phyloP scores from a whole-genome alignment of 2,329 filamentous ascomycete species.

The Colletotrichum graminicola region DNA sequence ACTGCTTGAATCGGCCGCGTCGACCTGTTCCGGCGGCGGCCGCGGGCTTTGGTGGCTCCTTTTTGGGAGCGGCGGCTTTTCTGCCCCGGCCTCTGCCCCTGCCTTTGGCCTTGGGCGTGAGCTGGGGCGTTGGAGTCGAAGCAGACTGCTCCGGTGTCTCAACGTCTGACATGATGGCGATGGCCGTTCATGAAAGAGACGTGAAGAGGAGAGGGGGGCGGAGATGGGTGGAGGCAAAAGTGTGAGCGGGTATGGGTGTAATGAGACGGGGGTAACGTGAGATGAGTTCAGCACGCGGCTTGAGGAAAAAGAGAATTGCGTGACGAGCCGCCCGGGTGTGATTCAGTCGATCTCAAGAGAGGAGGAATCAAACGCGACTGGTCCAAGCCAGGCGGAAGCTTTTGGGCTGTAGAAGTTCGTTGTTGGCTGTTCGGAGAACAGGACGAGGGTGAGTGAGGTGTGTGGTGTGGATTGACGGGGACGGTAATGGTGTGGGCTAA shows the following conservation, averaged over 20 bases:
- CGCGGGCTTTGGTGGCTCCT: constrained; percentile 51
- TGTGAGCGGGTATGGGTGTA: constrained; percentile 40
- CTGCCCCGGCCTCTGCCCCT: constrained; percentile 42
- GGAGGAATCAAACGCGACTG: constrained; percentile 27
- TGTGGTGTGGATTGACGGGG: constrained; percentile 32
- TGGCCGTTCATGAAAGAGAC: constrained; percentile 43
- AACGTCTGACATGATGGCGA: constrained; percentile 48
- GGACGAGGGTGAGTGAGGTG: constrained; percentile 27
- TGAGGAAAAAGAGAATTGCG: constrained; percentile 26
- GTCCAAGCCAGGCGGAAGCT: constrained; percentile 18
- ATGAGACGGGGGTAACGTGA: constrained; percentile 35
- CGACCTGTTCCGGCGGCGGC: constrained; percentile 53
- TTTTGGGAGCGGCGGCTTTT: constrained; percentile 41
- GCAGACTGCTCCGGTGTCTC: constrained; percentile 42
- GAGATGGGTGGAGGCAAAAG: constrained; percentile 41
- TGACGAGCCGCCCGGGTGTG: constrained; percentile 8
- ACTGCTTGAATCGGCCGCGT: constrained; percentile 68
- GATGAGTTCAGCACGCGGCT: constrained; percentile 26
- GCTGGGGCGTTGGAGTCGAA: constrained; percentile 42
- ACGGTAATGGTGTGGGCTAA: constrained; percentile 40
- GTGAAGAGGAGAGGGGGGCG: constrained; percentile 32
- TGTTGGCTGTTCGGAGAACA: constrained; percentile 44
- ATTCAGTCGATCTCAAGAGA: constrained; percentile 6
- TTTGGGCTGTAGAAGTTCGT: constrained; percentile 38
- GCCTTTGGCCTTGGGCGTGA: constrained; percentile 44